Conservation (phyloP, 495 filamentous ascomycete species). For the Hypomontagnella submonticulosa region DNA sequence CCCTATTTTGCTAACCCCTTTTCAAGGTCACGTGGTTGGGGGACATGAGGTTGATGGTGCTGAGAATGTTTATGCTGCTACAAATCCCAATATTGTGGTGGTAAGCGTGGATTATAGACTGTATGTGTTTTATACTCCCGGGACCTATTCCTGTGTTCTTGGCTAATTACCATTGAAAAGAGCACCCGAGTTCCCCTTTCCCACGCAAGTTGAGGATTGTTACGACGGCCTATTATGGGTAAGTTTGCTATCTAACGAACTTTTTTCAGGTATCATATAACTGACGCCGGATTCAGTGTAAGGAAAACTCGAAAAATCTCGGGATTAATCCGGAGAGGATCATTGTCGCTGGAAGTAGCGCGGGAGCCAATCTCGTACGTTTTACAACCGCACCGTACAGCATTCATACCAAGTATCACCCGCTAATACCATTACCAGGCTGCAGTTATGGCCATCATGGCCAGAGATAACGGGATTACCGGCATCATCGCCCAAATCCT, state of each 20-base stretch:
- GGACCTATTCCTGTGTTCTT: background rate
- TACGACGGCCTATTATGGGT: slow-evolving; percentile 47
- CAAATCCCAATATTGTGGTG: slow-evolving; percentile 38
- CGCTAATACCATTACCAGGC: slow-evolving; percentile 24
- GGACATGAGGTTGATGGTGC: slow-evolving; percentile 39
- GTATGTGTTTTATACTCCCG: slow-evolving; percentile 20
- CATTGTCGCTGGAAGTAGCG: slow-evolving; percentile 42
- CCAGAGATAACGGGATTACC: slow-evolving; percentile 34
- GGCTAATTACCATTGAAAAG: slow-evolving; percentile 26
- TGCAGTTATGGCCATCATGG: slow-evolving; percentile 29
- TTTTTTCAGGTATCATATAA: background rate
- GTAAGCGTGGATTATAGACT: slow-evolving; percentile 44
- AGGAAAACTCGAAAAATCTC: slow-evolving; percentile 36
- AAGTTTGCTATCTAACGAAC: background rate
- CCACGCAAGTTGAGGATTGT: slow-evolving; percentile 34
- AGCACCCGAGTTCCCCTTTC: slow-evolving; percentile 44
- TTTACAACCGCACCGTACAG: background rate
- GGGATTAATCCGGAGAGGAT: slow-evolving; percentile 41
- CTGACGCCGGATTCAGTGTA: slow-evolving; percentile 33
- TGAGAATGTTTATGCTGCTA: slow-evolving; percentile 45
- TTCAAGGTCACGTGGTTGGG: slow-evolving; percentile 38
- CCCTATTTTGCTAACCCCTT: slow-evolving; percentile 7
- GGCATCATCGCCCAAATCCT: slow-evolving; percentile 46
- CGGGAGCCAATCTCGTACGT: slow-evolving; percentile 40
- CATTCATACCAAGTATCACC: background rate